phyloP scores from a whole-genome alignment of 1,139 yeast genomes.

The Zygosaccharomyces pseudobailii region DNA sequence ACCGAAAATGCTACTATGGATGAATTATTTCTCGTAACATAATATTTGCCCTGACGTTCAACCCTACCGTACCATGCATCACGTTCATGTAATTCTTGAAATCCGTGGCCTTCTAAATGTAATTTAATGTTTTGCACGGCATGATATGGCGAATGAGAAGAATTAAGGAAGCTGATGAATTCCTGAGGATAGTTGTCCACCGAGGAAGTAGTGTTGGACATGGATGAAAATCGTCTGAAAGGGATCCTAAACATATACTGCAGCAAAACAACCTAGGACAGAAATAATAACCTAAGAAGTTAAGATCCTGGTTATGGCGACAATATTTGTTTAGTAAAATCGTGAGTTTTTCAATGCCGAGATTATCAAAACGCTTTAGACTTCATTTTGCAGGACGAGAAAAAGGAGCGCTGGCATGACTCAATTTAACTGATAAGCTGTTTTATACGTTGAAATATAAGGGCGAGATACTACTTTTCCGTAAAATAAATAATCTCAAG shows the following conservation, averaged over 20 bases:
- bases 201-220: constrained; percentile 7
- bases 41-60: constrained; percentile 59
- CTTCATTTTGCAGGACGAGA: not conserved
- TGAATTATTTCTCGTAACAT: constrained; percentile 80
- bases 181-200: constrained; percentile 36
- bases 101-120: constrained; percentile 54
- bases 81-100: constrained; percentile 68
- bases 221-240: constrained; percentile 22
- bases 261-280: not conserved
- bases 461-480: too few relatives aligned
- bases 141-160: constrained; percentile 93
- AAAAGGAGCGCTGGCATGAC: not conserved
- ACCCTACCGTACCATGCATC: constrained; percentile 64
- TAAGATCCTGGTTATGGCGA: too few relatives aligned
- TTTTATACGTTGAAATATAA: not conserved
- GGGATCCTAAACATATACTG: constrained; percentile 26
- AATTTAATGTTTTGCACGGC: constrained; percentile 67
- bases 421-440: not conserved
- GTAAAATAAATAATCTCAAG: too few relatives aligned
- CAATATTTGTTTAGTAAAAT: too few relatives aligned
- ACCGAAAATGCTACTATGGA: constrained; percentile 83
- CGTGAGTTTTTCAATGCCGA: too few relatives aligned
- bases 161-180: constrained; percentile 73
- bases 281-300: too few relatives aligned
- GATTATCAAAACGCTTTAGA: not conserved